Base-by-base conservation (phyloP, 2,329 filamentous ascomycete genomes). In the Clathrospora elynae region DNA sequence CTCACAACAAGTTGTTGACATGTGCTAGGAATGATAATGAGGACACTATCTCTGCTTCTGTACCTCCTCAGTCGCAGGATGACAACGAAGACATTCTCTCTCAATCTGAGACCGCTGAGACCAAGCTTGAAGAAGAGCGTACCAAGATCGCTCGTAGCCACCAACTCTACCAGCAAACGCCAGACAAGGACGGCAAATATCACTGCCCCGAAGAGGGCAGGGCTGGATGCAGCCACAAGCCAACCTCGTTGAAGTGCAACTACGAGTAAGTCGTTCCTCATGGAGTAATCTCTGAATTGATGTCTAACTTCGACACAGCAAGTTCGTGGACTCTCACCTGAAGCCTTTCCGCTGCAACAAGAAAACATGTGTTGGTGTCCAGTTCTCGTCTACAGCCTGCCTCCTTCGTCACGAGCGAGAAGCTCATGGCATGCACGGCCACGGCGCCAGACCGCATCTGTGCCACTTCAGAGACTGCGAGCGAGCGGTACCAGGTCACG, bases 171-270 rank as follows among this genome's bases (percentile, higher is more conserved):
- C 85, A 85, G 67, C 83, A 82, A 40, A 73, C 74, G 32, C 81
- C 85, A 7, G 71, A 79, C 26, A 70, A 78, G 22, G 89, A 96
- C 72, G 90, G 90, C 65, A 82, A 95, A 46, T 97, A 93, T 75
- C 90, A 95, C 75, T 97, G 92, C 78, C 92, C 92, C 5, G 93
- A 87, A 78, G 84, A 87, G 69, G 86, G 83, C 59, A 75, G 78
- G 43, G 75, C 80, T 35, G 78, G 84, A 64, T 97, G 92, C 81
- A 87, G 82, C 71, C 92, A 96, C 83, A 88, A 88, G 75, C 84
- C 91, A 26, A 93, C 95, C 66, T 93, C 95, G 77, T 87, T 97
- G 61, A 96, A 96, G 82, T 96, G 92, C 84, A 95, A 96, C 75
- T 97, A 96, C 69, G 91, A 96, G 91, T 95, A 86, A 82, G 89